These are phyloP conservation scores for Austroboletus olivaceoglutinosus DNA, from an alignment of 1,284 basidiomycete species.

Conservation along the genomic window DNA sequence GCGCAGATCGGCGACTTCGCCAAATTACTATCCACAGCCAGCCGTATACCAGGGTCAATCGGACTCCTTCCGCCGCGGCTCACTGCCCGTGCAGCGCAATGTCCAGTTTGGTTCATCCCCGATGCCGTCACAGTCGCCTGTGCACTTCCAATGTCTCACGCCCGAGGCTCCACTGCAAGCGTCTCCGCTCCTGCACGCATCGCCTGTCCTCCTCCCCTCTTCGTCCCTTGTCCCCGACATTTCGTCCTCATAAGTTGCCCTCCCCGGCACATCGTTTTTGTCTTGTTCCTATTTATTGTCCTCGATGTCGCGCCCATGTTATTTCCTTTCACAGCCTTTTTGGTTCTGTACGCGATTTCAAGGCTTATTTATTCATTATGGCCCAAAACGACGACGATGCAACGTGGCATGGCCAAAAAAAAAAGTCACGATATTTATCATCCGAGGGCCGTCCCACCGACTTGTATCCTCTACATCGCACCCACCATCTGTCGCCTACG, in stretches of 20 bases:
- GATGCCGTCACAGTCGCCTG: conserved; percentile 30
- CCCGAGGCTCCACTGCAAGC: conserved; percentile 21
- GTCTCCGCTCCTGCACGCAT: conserved; percentile 28
- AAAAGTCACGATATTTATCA: conserved; percentile 33
- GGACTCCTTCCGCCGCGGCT: conserved; percentile 28
- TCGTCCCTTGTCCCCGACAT: conserved; percentile 19
- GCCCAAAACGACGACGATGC: conserved; percentile 29
- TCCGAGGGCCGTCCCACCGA: conserved; percentile 14
- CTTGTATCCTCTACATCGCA: conserved; percentile 33
- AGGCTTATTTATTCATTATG: conserved; percentile 30
- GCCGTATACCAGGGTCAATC: conserved; percentile 30
- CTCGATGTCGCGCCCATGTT: conserved; percentile 22
- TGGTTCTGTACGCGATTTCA: conserved; percentile 20
- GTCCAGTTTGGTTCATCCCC: conserved; percentile 32
- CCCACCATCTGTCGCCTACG: conserved; percentile 27
- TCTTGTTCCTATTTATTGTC: conserved; percentile 33
- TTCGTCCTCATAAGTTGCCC: conserved; percentile 16
- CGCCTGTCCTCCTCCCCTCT: conserved; percentile 26
- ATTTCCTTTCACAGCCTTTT: conserved; percentile 7
- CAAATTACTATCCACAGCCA: conserved; percentile 32
- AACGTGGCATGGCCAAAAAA: conserved; percentile 19
- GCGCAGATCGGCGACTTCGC: conserved; percentile 30
- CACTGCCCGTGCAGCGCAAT: conserved; percentile 29
- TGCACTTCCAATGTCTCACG: conserved; percentile 26
- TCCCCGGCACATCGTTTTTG: not conserved